A percentile compares a stretch with the other conserved stretches of the same genome.
Evolutionary conservation across 495 filamentous ascomycete genomes (phyloP).

Genomic region (Beverwykella pulmonaria): DNA sequence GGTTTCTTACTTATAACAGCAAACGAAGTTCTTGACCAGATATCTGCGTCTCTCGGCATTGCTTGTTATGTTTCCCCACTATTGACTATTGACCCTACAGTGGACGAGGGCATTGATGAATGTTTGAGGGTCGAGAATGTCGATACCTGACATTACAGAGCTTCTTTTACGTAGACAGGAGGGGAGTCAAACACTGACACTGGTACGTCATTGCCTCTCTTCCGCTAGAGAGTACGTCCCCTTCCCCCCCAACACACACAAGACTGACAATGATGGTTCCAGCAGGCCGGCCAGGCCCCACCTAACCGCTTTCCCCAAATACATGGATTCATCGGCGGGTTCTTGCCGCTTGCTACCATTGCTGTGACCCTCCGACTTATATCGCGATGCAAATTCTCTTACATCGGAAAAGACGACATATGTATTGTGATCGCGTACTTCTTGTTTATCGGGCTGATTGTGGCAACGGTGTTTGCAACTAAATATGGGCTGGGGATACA

Average conservation of each 20-base stretch:
- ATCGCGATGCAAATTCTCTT: background rate
- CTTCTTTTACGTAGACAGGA: background rate
- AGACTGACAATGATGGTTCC: background rate
- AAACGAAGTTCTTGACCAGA: background rate
- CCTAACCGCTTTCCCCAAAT: conserved; percentile 9
- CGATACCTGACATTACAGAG: background rate
- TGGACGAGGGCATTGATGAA: background rate
- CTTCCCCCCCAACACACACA: background rate
- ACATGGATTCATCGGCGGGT: background rate
- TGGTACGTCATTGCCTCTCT: background rate
- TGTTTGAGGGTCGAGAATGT: background rate
- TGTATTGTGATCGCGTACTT: background rate
- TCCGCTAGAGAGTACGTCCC: background rate
- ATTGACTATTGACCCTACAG: too few species aligned
- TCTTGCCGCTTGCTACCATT: conserved; percentile 4
- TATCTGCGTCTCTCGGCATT: background rate
- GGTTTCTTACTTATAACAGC: background rate
- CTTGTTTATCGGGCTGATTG: background rate
- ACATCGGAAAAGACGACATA: conserved; percentile 1
- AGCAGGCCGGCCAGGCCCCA: background rate
- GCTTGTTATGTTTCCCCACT: background rate
- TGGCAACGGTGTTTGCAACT: background rate
- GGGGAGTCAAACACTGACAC: background rate
- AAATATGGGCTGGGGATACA: conserved; percentile 5
- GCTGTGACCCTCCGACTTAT: background rate